Conservation (phyloP, 2,329 filamentous ascomycete species). For the Coniochaeta sp. region DNA sequence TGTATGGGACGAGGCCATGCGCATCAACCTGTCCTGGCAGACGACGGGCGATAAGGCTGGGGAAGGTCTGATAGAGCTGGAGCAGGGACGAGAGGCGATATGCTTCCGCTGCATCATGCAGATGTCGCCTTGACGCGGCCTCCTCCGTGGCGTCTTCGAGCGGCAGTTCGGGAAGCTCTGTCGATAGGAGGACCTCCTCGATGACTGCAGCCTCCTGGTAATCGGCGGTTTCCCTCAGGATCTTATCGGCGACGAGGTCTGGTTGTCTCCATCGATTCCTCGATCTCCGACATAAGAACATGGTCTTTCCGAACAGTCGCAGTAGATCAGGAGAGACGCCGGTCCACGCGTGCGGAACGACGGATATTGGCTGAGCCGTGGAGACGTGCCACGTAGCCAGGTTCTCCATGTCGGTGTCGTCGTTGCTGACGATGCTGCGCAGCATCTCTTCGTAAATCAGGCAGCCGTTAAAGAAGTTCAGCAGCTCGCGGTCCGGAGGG, state of each 20-base stretch:
- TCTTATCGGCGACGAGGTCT: slow-evolving; percentile 2
- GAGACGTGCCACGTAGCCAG: slow-evolving; percentile 19
- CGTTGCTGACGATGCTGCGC: slow-evolving; percentile 18
- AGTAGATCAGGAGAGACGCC: slow-evolving; percentile 15
- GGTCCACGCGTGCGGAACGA: slow-evolving; percentile 15
- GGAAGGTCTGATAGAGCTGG: slow-evolving; percentile 19
- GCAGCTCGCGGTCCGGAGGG: slow-evolving; percentile 8
- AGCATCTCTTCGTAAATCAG: slow-evolving; percentile 21
- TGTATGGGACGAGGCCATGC: slow-evolving; percentile 11
- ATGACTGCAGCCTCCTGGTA: slow-evolving; percentile 15
- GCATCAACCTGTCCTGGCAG: slow-evolving; percentile 10
- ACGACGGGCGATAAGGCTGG: slow-evolving; percentile 13
- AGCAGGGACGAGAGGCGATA: slow-evolving; percentile 18
- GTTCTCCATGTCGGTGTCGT: slow-evolving; percentile 15
- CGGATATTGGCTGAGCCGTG: slow-evolving; percentile 2
- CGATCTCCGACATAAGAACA: slow-evolving; percentile 16
- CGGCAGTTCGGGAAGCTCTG: slow-evolving; percentile 7
- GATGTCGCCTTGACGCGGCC: background rate
- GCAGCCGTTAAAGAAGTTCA: slow-evolving; percentile 20
- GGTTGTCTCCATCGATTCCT: slow-evolving; percentile 15
- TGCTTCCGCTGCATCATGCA: slow-evolving; percentile 14
- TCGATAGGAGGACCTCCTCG: slow-evolving; percentile 13
- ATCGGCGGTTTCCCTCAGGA: slow-evolving; percentile 14
- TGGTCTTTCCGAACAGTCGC: slow-evolving; percentile 17
- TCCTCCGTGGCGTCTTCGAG: background rate